A percentile compares a stretch with the other conserved stretches of the same genome.
Evolutionary conservation across 2,329 filamentous ascomycete genomes (phyloP).

Genomic region (Colletotrichum somersetense): DNA sequence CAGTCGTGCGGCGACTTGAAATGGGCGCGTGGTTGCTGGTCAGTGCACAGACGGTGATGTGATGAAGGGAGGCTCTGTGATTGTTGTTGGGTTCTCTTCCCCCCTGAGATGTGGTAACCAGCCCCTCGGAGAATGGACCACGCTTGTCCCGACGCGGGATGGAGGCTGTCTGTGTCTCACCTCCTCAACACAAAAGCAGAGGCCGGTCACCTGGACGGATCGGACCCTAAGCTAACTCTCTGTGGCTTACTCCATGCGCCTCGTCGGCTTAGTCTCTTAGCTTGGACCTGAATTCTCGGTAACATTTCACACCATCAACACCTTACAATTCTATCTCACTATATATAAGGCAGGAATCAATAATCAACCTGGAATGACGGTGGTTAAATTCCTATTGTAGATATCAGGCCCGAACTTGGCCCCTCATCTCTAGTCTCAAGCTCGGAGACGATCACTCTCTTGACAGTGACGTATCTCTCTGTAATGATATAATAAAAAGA

Average conservation of each 20-base stretch:
- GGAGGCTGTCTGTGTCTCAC: slow-evolving; percentile 10
- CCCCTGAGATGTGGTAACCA: neutral
- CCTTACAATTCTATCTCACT: neutral
- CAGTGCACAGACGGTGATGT: slow-evolving; percentile 18
- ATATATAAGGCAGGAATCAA: neutral
- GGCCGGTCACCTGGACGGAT: neutral
- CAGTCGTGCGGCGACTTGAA: slow-evolving; percentile 4
- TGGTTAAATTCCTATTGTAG: neutral
- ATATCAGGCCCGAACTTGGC: neutral
- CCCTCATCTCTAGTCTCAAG: neutral
- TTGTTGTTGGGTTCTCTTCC: neutral
- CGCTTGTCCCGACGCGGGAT: slow-evolving; percentile 18
- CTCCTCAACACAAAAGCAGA: neutral
- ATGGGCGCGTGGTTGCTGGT: slow-evolving; percentile 13
- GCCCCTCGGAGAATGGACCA: neutral
- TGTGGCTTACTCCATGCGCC: slow-evolving; percentile 2
- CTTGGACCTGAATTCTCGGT: neutral
- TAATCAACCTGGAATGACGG: neutral
- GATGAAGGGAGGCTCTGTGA: slow-evolving; percentile 23
- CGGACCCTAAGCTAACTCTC: slow-evolving; percentile 3
- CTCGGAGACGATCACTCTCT: neutral
- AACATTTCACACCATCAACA: neutral
- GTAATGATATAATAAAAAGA: neutral
- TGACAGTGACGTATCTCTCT: neutral
- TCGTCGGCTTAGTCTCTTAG: neutral